phyloP scores from a whole-genome alignment of 2,329 filamentous ascomycete genomes.

The Anthostomella pinea region DNA sequence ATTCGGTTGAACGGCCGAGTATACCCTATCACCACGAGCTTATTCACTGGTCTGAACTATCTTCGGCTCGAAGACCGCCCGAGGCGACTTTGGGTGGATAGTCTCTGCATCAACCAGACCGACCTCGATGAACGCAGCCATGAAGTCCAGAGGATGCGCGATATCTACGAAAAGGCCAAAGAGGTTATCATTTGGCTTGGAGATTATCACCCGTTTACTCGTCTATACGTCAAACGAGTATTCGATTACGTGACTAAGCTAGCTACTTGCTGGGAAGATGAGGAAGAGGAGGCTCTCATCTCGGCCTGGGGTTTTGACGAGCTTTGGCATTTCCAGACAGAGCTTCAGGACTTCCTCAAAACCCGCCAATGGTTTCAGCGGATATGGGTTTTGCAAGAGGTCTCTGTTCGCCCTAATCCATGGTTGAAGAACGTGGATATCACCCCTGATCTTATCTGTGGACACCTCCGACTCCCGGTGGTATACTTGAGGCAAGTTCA shows the following conservation, averaged over 20 bases:
- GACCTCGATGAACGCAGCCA: conserved; percentile 10
- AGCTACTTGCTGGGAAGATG: background rate
- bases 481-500: conserved; percentile 1
- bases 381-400: conserved; percentile 15
- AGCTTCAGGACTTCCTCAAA: conserved; percentile 10
- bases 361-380: conserved; percentile 7
- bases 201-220: conserved; percentile 9
- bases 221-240: conserved; percentile 3
- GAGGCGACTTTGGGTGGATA: conserved; percentile 17
- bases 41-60: conserved; percentile 8
- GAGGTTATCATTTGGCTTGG: conserved; percentile 13
- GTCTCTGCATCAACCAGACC: conserved; percentile 19
- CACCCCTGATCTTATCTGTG: conserved; percentile 6
- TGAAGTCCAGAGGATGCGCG: conserved; percentile 15
- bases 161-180: conserved; percentile 11
- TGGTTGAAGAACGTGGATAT: background rate
- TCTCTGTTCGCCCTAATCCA: conserved; percentile 8
- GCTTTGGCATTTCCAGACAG: conserved; percentile 9
- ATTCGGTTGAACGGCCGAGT: conserved; percentile 11
- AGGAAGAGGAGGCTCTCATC: conserved; percentile 3
- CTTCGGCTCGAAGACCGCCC: conserved; percentile 11
- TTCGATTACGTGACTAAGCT: conserved; percentile 7
- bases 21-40: conserved; percentile 16
- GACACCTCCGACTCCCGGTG: conserved; percentile 5
- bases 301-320: conserved; percentile 7